These are phyloP conservation scores for Dendrobium officinale DNA, from an alignment of 106 monocot species.

Conservation along the genomic window DNA sequence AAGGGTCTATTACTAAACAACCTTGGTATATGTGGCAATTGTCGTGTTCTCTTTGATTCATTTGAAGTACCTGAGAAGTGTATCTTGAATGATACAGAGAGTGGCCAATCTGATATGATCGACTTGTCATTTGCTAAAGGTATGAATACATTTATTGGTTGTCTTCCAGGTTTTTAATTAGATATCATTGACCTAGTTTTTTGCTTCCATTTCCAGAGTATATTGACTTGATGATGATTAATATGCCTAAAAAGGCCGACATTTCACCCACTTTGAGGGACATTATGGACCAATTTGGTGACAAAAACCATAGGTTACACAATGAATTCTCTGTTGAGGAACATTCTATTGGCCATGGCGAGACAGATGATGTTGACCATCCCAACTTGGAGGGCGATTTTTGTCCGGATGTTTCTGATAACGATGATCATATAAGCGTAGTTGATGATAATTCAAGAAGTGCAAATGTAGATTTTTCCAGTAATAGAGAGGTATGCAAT, in stretches of 20 bases:
- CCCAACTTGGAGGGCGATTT: constrained; percentile 25
- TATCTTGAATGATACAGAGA: constrained; percentile 34
- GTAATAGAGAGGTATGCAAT: constrained; percentile 48
- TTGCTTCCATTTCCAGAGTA: constrained; percentile 33
- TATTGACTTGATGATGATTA: constrained; percentile 60
- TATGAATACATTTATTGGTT: constrained; percentile 8
- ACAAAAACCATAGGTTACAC: constrained; percentile 46
- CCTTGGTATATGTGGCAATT: constrained; percentile 85
- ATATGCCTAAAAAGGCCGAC: constrained; percentile 38
- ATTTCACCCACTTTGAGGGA: constrained; percentile 83
- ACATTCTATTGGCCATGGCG: constrained; percentile 20
- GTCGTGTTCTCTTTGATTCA: constrained; percentile 96
- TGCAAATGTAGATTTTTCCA: constrained; percentile 22
- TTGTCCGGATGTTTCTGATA: constrained; percentile 35
- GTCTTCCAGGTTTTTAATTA: not conserved
- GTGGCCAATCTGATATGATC: constrained; percentile 35
- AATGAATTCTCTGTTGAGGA: constrained; percentile 10
- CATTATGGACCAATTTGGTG: constrained; percentile 66
- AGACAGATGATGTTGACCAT: constrained; percentile 19
- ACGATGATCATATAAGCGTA: constrained; percentile 38
- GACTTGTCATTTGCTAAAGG: constrained; percentile 86
- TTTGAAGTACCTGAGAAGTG: constrained; percentile 62
- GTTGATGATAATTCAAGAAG: constrained; percentile 34
- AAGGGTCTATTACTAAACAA: constrained; percentile 88
- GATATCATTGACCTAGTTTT: not conserved